Percentiles rank a stretch among this genome's conserved stretches.
These are phyloP conservation scores for Scutellaria minor DNA, from an alignment of 257 asterid species.

Conservation along the genomic window DNA sequence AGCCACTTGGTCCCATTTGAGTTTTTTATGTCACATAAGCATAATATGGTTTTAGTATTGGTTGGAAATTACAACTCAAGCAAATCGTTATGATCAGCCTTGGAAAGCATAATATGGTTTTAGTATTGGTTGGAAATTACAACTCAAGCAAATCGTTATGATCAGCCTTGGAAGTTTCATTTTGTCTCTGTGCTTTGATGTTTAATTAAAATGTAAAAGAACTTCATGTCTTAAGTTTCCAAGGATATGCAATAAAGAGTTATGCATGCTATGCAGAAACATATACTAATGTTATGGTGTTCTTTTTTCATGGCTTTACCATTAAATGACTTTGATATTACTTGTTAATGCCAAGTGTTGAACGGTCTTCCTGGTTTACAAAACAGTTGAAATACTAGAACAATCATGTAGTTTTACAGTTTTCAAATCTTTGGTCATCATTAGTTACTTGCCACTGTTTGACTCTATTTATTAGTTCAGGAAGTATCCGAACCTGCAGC, in stretches of 20 bases:
- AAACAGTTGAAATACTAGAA: neutral
- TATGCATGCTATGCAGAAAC: neutral
- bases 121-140: no score
- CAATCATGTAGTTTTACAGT: neutral
- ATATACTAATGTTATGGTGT: neutral
- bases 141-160: no score
- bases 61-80: no score
- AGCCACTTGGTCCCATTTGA: neutral
- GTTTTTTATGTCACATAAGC: neutral
- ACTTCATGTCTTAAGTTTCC: neutral
- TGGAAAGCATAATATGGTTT: no score
- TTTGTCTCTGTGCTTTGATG: no score
- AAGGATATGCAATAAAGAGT: neutral
- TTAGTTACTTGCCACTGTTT: conserved; percentile 25
- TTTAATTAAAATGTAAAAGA: neutral
- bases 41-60: neutral
- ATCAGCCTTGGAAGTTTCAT: no score
- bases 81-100: no score
- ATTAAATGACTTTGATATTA: neutral
- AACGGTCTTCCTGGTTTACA: neutral
- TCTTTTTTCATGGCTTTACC: neutral
- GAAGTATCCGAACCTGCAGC: conserved; percentile 95
- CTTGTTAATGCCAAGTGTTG: neutral
- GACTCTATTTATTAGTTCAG: conserved; percentile 48
- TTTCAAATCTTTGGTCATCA: neutral